A percentile compares a stretch with the other conserved stretches of the same genome.
Conservation (phyloP, 768 basidiomycete genomes). For the Hericium erinaceus region DNA sequence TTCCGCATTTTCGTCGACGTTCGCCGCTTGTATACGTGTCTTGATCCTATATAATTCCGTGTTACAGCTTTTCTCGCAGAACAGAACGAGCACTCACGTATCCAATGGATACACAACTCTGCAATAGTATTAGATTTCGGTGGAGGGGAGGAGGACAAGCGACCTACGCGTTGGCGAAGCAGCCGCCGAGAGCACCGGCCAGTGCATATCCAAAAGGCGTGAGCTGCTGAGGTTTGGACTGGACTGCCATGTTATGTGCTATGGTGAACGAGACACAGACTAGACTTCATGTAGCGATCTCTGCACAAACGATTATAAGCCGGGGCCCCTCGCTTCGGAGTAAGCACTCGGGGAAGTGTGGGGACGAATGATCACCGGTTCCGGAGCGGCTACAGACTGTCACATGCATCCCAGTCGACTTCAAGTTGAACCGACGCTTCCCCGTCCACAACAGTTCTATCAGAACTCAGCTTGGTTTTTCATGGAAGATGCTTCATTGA, state of each 20-base stretch:
- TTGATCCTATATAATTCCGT: constrained; percentile 53
- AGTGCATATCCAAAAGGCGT: constrained; percentile 86
- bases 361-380: no score
- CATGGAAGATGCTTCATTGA: no score
- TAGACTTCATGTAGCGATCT: no score
- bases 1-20: constrained; percentile 38
- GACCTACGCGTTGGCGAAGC: constrained; percentile 87
- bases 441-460: no score
- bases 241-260: constrained; percentile 24
- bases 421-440: no score
- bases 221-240: constrained; percentile 43
- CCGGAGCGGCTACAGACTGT: no score
- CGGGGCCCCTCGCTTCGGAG: no score
- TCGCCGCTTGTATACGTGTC: constrained; percentile 85
- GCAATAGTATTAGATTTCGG: constrained; percentile 1
- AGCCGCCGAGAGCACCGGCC: constrained; percentile 88
- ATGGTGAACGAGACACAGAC: no score
- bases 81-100: constrained; percentile 30
- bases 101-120: constrained; percentile 94
- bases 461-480: no score
- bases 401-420: no score
- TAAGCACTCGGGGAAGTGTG: no score
- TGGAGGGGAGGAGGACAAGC: not conserved
- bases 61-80: not conserved
- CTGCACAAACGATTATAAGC: no score